Evolutionary conservation across 208 protist species (phyloP), one percentile per base, ranked within the genome.

Genomic region (Acanthamoeba lenticulata): DNA sequence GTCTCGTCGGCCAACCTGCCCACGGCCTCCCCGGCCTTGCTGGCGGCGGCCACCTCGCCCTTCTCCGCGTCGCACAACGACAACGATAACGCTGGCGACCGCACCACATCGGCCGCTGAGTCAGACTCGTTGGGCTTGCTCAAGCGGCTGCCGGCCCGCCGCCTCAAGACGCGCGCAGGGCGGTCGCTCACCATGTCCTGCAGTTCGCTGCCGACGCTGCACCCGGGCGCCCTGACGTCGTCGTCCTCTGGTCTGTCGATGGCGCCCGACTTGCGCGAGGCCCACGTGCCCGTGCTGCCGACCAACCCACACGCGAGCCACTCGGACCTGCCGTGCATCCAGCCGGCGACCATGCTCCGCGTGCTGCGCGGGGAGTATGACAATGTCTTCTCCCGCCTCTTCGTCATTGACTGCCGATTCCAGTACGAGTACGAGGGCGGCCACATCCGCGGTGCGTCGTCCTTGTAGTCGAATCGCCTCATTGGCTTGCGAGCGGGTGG

Each of bases 401-500:
- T 52, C 32, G 57, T 96, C 81, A 93, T 95, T 62, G 95, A 96
- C 47, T 94, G 94, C 67, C 34, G 95, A 38, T 96, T 95, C 34
- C 90, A 60, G 27, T 94, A 95, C 67, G 95, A 96, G 92, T 96
- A 94, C 55, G 90, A 96, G 40, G 95, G 91, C 47, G 95, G 95
- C 21, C 94, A 96, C 90, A 94, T 96, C 44, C 27, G 38, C n/a
- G 72, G 77, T 47, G 86, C 94, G 40, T 21, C 94, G 42, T 91
- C 95, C 79, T 77, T 96, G 42, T 79, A 24, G 1, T 55, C 21
- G 4, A 24, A 55, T 4, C 47, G 5, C 47, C 47, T 5, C 15
- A 15, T 52, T 52, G 47, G 15, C 15, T 5, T 52, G 47, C 15
- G 47, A 19, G 5, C 47, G 47, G 47, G 47, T 52, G 15, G 47